phyloP scores from a whole-genome alignment of 2,329 filamentous ascomycete species.

The Verticillium klebahnii region DNA sequence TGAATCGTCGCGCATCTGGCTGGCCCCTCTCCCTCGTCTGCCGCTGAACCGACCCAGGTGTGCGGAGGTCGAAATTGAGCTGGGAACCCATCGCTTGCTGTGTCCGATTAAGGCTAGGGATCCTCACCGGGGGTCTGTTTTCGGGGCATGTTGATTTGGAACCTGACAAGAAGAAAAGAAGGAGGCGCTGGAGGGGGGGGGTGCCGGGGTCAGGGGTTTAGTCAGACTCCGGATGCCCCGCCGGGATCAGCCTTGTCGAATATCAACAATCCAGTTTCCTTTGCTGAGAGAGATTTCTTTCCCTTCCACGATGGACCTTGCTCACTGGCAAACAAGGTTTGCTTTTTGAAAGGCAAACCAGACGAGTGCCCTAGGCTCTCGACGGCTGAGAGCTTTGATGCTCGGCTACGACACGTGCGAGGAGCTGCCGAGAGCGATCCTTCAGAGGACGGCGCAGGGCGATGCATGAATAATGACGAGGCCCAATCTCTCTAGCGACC shows the following conservation, averaged over 20 bases:
- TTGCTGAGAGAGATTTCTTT: constrained; percentile 7
- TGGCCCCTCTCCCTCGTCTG: not conserved
- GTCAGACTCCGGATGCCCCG: constrained; percentile 8
- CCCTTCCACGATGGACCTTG: constrained; percentile 11
- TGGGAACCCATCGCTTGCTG: constrained; percentile 10
- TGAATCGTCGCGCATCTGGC: not conserved
- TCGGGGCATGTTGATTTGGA: constrained; percentile 6
- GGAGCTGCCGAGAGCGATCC: not conserved
- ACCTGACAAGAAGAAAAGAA: constrained; percentile 1
- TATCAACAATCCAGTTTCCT: constrained; percentile 4
- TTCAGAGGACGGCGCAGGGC: not conserved
- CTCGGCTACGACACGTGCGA: not conserved
- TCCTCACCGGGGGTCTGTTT: constrained; percentile 13
- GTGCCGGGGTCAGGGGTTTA: constrained; percentile 10
- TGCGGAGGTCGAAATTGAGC: constrained; percentile 1
- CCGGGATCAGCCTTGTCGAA: constrained; percentile 13
- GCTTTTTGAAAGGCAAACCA: not conserved
- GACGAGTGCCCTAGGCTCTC: not conserved
- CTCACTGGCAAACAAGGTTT: not conserved
- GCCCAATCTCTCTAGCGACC: not conserved
- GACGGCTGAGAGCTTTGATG: not conserved
- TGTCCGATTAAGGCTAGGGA: constrained; percentile 9
- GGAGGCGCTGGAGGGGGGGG: not conserved
- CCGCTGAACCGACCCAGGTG: not conserved
- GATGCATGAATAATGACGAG: not conserved